Evolutionary conservation across 1,139 yeast species (phyloP), one percentile per base, ranked within the genome.

Genomic region (Komagataea norvegica): DNA sequence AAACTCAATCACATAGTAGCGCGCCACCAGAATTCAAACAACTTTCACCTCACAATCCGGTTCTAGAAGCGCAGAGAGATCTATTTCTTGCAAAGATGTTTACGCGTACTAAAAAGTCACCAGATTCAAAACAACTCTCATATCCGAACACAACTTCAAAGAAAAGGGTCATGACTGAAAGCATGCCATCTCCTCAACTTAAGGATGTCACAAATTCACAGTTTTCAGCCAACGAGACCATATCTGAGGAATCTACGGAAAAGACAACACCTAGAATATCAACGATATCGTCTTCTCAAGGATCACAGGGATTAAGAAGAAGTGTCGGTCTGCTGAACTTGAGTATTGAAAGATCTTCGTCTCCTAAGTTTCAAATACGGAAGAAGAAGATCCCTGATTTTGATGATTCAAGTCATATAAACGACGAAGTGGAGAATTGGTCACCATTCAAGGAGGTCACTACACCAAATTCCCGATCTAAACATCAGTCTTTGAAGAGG

Each of bases 271-370:
- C 57, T 13, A 47, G 49, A 16, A 46, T 48, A 15, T 25, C 48
- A 11, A 43, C 35, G 5, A 33, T 40, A 15, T n/a, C 49, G 1
- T 51, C 57, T 3, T 51, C 57, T 1, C 57, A 53, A 31, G 55
- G 57, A 1, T 53, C 57, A 1, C 56, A 52, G 31, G 56, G 56
- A 3, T 38, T 64, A n/a, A 56, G 66, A 44, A 54, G 69, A 49
- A 62, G 67, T 51, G 65, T 61, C 5, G 69, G 69, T 4, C 43
- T 64, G 8, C 41, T 64, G 35, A 64, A 64, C 31, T 42, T 64
- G 29, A 61, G 65, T 17, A 46, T 62, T 9, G 67, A 61, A 27
- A 52, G 62, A 8, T 57, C 62, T 8, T 46, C 53, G 1, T 51
- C 55, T 2, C 46, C 57, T 27, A 51, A 49, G 34, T 30, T 47